A percentile compares a stretch with the other conserved stretches of the same genome.
These are phyloP conservation scores for Magnusiomyces clavatus DNA, from an alignment of 1,139 yeast species.

Conservation along the genomic window DNA sequence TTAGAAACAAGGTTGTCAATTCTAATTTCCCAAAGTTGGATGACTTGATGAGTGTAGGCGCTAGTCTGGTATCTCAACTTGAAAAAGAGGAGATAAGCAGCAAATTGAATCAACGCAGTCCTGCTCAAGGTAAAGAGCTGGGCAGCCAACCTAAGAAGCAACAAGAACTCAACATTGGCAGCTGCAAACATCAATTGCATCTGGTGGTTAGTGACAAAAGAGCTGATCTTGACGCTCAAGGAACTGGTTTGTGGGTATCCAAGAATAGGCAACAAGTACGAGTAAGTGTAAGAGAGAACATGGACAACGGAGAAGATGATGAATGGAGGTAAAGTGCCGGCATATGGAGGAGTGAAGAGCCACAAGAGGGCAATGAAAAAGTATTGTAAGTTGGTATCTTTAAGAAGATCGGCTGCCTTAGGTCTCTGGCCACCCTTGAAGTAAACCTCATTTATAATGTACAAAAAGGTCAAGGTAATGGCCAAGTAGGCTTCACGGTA, in stretches of 20 bases:
- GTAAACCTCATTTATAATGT: slow-evolving; percentile 56
- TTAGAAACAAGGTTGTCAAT: slow-evolving; percentile 57
- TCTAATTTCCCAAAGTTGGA: slow-evolving; percentile 64
- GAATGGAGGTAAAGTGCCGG: slow-evolving; percentile 57
- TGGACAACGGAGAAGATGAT: slow-evolving; percentile 66
- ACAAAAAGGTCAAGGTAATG: slow-evolving; percentile 66
- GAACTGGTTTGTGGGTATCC: slow-evolving; percentile 41
- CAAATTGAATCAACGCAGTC: slow-evolving; percentile 55
- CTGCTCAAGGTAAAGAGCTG: slow-evolving; percentile 55
- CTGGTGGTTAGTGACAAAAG: slow-evolving; percentile 56
- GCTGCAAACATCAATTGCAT: slow-evolving; percentile 66
- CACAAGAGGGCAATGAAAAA: slow-evolving; percentile 50
- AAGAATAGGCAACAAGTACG: slow-evolving; percentile 59
- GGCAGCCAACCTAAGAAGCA: slow-evolving; percentile 38
- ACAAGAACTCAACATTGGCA: slow-evolving; percentile 57
- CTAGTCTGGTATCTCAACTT: slow-evolving; percentile 76
- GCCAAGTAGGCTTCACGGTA: slow-evolving; percentile 59
- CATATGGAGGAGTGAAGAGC: slow-evolving; percentile 45
- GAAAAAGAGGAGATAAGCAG: slow-evolving; percentile 56
- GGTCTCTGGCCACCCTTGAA: slow-evolving; percentile 17
- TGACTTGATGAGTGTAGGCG: slow-evolving; percentile 59
- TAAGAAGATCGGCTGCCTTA: slow-evolving; percentile 29
- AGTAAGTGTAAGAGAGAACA: slow-evolving; percentile 56
- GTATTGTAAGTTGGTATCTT: slow-evolving; percentile 66
- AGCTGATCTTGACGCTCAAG: slow-evolving; percentile 39